Conservation (phyloP, 352 stramenopile genomes). For the Pythium dissimile region DNA sequence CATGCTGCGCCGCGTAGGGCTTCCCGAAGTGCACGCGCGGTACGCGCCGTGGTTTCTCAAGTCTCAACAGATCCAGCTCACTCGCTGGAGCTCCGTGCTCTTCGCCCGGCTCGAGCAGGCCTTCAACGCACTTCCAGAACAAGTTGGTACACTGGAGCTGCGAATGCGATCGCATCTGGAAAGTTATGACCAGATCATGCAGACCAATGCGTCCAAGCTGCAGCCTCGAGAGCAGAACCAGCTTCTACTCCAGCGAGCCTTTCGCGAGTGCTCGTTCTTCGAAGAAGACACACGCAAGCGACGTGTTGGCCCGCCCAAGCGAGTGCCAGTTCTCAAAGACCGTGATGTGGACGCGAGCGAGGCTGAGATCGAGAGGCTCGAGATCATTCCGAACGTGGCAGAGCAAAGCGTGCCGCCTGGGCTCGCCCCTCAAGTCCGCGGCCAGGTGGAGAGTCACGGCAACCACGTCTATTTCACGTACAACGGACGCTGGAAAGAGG, state of each 20-base stretch:
- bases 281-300: constrained; percentile 29
- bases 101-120: constrained; percentile 64
- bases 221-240: constrained; percentile 56
- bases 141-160: constrained; percentile 58
- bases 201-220: constrained; percentile 8
- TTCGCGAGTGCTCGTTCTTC: constrained; percentile 68
- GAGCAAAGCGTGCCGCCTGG: constrained; percentile 40
- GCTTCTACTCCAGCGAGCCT: constrained; percentile 51
- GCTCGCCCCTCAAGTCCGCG: constrained; percentile 53
- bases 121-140: constrained; percentile 50
- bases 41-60: constrained; percentile 81
- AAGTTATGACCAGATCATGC: constrained; percentile 43
- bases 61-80: constrained; percentile 66
- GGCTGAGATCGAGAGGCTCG: constrained; percentile 34
- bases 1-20: constrained; percentile 67
- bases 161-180: constrained; percentile 53
- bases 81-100: constrained; percentile 60
- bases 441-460: constrained; percentile 58
- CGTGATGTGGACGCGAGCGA: constrained; percentile 31
- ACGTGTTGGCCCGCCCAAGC: constrained; percentile 16
- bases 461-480: constrained; percentile 69
- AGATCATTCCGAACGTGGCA: constrained; percentile 43
- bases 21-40: constrained; percentile 66
- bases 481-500: constrained; percentile 62
- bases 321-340: constrained; percentile 26